Base-by-base conservation (phyloP, 306 rosid species). In the Lagenaria siceraria region DNA sequence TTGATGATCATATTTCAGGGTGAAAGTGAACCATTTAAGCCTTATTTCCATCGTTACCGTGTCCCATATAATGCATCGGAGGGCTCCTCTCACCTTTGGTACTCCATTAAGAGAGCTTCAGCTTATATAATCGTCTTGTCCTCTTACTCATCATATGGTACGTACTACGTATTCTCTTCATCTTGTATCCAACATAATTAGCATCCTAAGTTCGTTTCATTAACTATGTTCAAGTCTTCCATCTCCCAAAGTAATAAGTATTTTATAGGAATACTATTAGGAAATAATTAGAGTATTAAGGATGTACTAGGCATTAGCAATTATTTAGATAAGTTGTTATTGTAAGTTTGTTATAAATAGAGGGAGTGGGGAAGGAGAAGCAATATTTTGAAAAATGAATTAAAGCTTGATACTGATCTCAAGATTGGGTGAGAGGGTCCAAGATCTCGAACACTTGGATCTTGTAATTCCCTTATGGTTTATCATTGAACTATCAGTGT, bases 81-180 rank as follows among this genome's bases (percentile, higher is more conserved):
- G 7, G 89, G 97, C 78, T 83, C 93, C 36, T 78, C 86, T 42
- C 93, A 89, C 12, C 86, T 95, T 24, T 95, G 97, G 97, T 95
- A 92, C 80, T 94, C 97, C 78, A 85, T 92, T 83, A 89, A 88
- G 80, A 89, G 96, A 81, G 97, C 96, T 85, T 90, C 95, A n/a
- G 91, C 97, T 54, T 72, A 95, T 84, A 87, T 94, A 85, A 87
- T 90, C 42, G 91, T 92, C 59, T 78, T 95, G 87, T 80, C 97
- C 73, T 89, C 96, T 56, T 90, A 95, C 83, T 89, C 97, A 27
- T 88, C 96, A 22, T 90, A 78, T 78, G 98, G 98, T 94, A 88
- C 17, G 52, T 46, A 46, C 52, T 46, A 0, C 4, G 15, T 43
- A 46, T 46, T 5, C 51, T 46, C 51, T 12, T 46, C 68, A 12